Evolutionary conservation across 495 filamentous ascomycete species (phyloP).

Genomic region (Glonium stellatum): DNA sequence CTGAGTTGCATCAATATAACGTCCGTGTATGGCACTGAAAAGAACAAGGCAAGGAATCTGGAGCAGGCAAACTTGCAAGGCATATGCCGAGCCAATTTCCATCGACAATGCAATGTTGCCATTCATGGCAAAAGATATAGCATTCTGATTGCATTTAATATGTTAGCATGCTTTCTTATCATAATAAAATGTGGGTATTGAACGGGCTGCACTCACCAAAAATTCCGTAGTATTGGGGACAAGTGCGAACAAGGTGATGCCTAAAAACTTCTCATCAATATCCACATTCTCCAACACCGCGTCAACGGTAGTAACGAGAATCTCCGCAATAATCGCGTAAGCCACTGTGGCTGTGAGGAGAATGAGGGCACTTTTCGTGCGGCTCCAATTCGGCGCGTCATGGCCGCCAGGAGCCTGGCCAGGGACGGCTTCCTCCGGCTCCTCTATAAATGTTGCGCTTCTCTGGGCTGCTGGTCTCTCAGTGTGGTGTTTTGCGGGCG

Average conservation of each 20-base stretch:
- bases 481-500: slow-evolving; percentile 12
- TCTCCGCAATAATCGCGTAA: slow-evolving; percentile 94
- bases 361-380: slow-evolving; percentile 80
- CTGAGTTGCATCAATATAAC: slow-evolving; percentile 48
- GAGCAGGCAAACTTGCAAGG: slow-evolving; percentile 92
- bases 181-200: background rate
- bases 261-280: slow-evolving; percentile 96
- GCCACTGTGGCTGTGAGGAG: slow-evolving; percentile 83
- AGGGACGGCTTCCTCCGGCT: slow-evolving; percentile 25
- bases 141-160: slow-evolving; percentile 55
- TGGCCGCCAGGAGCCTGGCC: slow-evolving; percentile 61
- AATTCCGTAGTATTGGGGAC: slow-evolving; percentile 99
- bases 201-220: slow-evolving; percentile 55
- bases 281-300: slow-evolving; percentile 82
- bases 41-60: slow-evolving; percentile 91
- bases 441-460: slow-evolving; percentile 17
- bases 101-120: slow-evolving; percentile 99
- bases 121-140: slow-evolving; percentile 99
- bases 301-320: slow-evolving; percentile 92
- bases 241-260: slow-evolving; percentile 92
- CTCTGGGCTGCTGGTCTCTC: slow-evolving; percentile 18
- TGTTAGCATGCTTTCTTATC: slow-evolving; percentile 34
- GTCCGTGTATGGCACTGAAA: slow-evolving; percentile 64
- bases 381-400: slow-evolving; percentile 96
- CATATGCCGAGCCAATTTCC: slow-evolving; percentile 98